Base-by-base conservation (phyloP, 768 basidiomycete genomes). In the Cystoderma amianthinum region DNA sequence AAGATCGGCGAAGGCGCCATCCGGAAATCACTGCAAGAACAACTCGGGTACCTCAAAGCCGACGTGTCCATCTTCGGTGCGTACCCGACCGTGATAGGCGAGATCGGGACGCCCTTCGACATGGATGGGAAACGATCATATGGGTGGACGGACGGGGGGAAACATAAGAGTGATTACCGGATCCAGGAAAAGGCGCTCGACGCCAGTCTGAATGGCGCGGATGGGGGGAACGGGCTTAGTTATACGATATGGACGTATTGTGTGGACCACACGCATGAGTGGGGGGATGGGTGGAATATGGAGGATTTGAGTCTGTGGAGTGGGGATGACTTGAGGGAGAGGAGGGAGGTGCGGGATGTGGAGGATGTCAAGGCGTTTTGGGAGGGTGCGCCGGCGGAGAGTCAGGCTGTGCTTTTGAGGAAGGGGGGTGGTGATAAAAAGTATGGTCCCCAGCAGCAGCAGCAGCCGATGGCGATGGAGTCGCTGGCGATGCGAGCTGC, bases 271-370 rank as follows among this genome's bases (percentile, higher is more conserved):
- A 71, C 69, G 18, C 90, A 97, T 55, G 67, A 76, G 54, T 96
- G 88, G 89, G 92, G 95, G 11, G 95, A 99, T 61, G 82, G 82
- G 1, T 99, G 94, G 95, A 94, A 97, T 58, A 78, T 88, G 63
- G 95, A 99, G 64, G 95, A 98, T 63, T 59, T 98, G 44, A 91
- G 87, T 48, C 47, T 98, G 11, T 97, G 88, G 88, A 84, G 82
- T 50, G 49, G 60, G 3, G 88, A 92, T 48, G 93, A 97, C 56
- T 46, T 80, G 44, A 50, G 53, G 38, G 56, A 49, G 45, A 47
- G 45, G 45, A 46, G 33, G 49, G 46, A 39, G 38, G 36, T 22
- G n/a, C 15, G 16, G 45, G 32, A 19, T 48, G 42, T 5, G 48
- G 46, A 32, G 40, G 42, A 15, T 37, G 33, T 32, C 33, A 53